phyloP scores from a whole-genome alignment of 352 stramenopile species.

The Phytophthora ramorum region DNA sequence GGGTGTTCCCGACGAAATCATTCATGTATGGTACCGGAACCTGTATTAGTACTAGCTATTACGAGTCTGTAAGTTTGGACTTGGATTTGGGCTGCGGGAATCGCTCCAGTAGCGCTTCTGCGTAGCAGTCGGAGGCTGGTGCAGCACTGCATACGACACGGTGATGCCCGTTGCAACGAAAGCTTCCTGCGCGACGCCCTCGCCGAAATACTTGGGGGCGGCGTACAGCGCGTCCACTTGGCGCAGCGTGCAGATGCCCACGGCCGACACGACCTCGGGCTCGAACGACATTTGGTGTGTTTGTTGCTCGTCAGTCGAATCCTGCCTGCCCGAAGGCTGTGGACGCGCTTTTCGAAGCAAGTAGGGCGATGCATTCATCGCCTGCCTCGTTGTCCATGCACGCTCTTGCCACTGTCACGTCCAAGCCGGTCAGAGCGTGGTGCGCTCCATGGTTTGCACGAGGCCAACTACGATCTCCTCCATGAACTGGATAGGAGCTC shows the following conservation, averaged over 20 bases:
- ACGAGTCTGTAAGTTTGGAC: too few species aligned
- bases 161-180: constrained; percentile 52
- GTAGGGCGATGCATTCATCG: neutral
- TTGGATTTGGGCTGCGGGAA: too few species aligned
- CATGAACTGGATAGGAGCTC: constrained; percentile 39
- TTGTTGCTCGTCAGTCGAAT: constrained; percentile 8
- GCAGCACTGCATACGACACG: constrained; percentile 59
- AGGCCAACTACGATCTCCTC: constrained; percentile 44
- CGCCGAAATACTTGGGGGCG: constrained; percentile 45
- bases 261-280: constrained; percentile 31
- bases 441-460: constrained; percentile 34
- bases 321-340: neutral
- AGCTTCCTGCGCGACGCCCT: constrained; percentile 21
- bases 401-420: neutral
- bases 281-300: constrained; percentile 24
- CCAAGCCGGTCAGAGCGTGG: constrained; percentile 18
- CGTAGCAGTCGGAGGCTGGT: constrained; percentile 23
- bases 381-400: too few species aligned
- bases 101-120: too few species aligned
- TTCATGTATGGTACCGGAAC: too few species aligned
- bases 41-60: too few species aligned
- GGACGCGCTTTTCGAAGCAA: neutral
- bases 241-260: constrained; percentile 46
- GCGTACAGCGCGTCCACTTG: constrained; percentile 63
- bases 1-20: too few species aligned